Evolutionary conservation across 257 asterid genomes (phyloP).

Genomic region (Nicotiana obtusifolia): DNA sequence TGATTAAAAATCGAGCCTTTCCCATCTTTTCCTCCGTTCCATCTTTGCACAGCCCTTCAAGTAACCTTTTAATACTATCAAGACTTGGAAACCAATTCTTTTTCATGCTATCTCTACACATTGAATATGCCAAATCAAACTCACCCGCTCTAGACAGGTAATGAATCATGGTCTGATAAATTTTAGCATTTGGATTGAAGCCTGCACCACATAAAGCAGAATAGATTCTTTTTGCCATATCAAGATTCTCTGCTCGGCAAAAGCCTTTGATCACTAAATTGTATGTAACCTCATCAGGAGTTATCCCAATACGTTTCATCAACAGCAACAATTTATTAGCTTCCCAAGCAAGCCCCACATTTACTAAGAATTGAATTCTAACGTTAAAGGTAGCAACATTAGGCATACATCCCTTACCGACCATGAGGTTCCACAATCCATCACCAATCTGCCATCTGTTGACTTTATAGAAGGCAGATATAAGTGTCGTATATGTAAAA

Average conservation of each 20-base stretch:
- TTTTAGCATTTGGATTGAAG: constrained; percentile 56
- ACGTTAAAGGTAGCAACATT: constrained; percentile 69
- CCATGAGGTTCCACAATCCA: constrained; percentile 83
- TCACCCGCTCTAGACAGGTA: constrained; percentile 50
- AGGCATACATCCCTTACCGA: constrained; percentile 59
- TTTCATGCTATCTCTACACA: constrained; percentile 62
- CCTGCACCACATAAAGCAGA: constrained; percentile 45
- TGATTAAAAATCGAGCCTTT: constrained; percentile 46
- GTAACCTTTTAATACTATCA: constrained; percentile 43
- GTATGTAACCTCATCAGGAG: constrained; percentile 64
- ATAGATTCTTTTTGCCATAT: constrained; percentile 60
- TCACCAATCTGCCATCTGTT: constrained; percentile 46
- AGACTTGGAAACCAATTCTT: constrained; percentile 67
- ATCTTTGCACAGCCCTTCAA: constrained; percentile 47
- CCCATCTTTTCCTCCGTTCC: constrained; percentile 30
- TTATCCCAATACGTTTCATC: constrained; percentile 39
- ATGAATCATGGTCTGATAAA: constrained; percentile 75
- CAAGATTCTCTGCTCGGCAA: constrained; percentile 37
- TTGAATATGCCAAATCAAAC: constrained; percentile 46
- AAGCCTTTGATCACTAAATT: constrained; percentile 83
- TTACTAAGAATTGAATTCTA: constrained; percentile 67
- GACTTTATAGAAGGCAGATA: constrained; percentile 58
- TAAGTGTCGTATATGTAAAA: constrained; percentile 67
- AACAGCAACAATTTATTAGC: constrained; percentile 48
- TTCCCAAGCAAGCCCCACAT: constrained; percentile 61